These are phyloP conservation scores for Suillus placidus DNA, from an alignment of 768 basidiomycete species.

Conservation along the genomic window DNA sequence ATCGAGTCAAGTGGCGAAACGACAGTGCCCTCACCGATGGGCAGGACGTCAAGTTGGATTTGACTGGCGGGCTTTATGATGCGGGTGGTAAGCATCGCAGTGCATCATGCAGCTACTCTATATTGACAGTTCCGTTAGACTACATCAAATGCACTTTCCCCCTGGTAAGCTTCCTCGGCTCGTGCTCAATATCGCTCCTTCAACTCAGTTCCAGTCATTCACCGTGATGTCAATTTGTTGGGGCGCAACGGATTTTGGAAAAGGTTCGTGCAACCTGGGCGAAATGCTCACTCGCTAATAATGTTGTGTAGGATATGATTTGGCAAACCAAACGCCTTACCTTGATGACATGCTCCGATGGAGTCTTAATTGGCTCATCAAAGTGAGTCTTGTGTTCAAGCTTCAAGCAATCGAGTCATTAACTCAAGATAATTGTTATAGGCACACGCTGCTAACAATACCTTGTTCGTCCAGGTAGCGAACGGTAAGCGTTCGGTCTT, in stretches of 20 bases:
- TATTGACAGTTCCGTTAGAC: slow-evolving; percentile 44
- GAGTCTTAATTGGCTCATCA: slow-evolving; percentile 92
- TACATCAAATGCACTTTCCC: slow-evolving; percentile 90
- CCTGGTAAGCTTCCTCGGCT: slow-evolving; percentile 49
- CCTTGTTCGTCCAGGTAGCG: slow-evolving; percentile 79
- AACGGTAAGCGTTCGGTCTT: slow-evolving; percentile 47
- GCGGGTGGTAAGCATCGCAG: slow-evolving; percentile 69
- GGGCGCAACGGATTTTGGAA: slow-evolving; percentile 85
- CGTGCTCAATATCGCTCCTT: neutral
- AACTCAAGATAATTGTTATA: slow-evolving; percentile 31
- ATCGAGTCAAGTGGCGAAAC: slow-evolving; percentile 88
- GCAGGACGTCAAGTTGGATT: slow-evolving; percentile 67
- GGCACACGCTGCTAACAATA: slow-evolving; percentile 78
- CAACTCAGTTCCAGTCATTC: slow-evolving; percentile 55
- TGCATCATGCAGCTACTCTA: slow-evolving; percentile 7
- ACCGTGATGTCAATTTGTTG: slow-evolving; percentile 86
- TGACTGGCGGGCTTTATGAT: slow-evolving; percentile 91
- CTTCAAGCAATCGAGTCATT: neutral
- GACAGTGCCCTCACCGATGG: slow-evolving; percentile 80
- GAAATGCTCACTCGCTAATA: slow-evolving; percentile 7
- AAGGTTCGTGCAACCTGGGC: slow-evolving; percentile 46
- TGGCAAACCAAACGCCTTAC: slow-evolving; percentile 85
- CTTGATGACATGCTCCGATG: slow-evolving; percentile 91
- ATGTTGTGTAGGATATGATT: slow-evolving; percentile 64
- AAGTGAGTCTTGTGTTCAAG: slow-evolving; percentile 46